These are phyloP conservation scores for Aureobasidium sp. DNA, from an alignment of 2,329 filamentous ascomycete species.

Conservation along the genomic window DNA sequence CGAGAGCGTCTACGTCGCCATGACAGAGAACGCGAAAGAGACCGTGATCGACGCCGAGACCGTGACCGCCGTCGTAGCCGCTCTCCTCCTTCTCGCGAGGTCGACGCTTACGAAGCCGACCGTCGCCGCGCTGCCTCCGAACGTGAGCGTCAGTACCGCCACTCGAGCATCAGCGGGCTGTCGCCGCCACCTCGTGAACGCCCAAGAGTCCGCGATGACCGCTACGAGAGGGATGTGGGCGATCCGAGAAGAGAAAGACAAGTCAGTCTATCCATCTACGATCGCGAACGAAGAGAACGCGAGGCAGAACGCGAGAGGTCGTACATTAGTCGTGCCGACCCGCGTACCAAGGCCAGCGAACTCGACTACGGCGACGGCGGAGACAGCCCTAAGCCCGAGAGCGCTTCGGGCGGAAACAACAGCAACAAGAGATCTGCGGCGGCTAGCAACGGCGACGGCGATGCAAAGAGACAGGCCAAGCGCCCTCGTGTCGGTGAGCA, in stretches of 20 bases:
- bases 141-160: conserved; percentile 86
- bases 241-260: conserved; percentile 21
- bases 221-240: conserved; percentile 23
- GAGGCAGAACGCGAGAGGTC: conserved; percentile 84
- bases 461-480: conserved; percentile 9
- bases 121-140: conserved; percentile 88
- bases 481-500: conserved; percentile 43
- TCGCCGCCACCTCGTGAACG: conserved; percentile 24
- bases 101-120: conserved; percentile 90
- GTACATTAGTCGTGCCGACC: conserved; percentile 73
- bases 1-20: conserved; percentile 33
- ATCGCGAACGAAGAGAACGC: conserved; percentile 75
- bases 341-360: conserved; percentile 72
- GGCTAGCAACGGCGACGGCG: neutral
- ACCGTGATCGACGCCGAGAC: conserved; percentile 32
- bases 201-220: conserved; percentile 16
- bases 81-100: conserved; percentile 61
- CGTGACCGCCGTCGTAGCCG: conserved; percentile 34
- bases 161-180: conserved; percentile 43
- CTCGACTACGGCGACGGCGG: conserved; percentile 80
- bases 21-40: conserved; percentile 34
- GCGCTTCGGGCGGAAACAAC: neutral
- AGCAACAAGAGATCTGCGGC: conserved; percentile 9
- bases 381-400: conserved; percentile 48
- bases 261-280: conserved; percentile 57